Base-by-base conservation (phyloP, 768 basidiomycete genomes). In the Lactarius sp. region DNA sequence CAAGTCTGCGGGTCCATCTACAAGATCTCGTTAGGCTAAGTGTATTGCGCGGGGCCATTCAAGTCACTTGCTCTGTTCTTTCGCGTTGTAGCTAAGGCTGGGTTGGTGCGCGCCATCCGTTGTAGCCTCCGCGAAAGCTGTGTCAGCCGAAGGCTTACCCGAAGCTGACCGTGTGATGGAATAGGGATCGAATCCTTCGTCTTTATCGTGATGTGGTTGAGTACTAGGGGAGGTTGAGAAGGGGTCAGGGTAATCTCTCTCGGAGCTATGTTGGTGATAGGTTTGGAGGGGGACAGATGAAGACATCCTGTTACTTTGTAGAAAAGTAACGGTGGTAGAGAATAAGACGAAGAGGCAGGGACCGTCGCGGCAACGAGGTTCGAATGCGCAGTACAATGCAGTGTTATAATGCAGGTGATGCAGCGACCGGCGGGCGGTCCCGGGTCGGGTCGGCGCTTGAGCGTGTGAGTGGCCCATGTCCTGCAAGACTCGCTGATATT, bases 271-370 rank as follows among this genome's bases (percentile, higher is more conserved):
- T 6, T 44, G 63, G 18, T 47, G 18, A 49, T 66, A 64, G 16
- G 61, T 0, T 33, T 10, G 49, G 44, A 56, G 52, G 22, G 52
- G 54, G 3, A 56, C 50, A 13, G 59, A 33, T 56, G 59, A 66
- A 37, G 70, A 79, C 73, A 80, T 78, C 64, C 66, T 73, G 75
- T 77, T 75, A 74, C 75, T 77, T 74, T 75, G n/a, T 70, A 73
- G 64, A 70, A 66, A 31, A 62, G 56, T 62, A 55, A 68, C 69
- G 69, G 58, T 59, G 52, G 66, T 65, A 14, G 44, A 16, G 31
- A 42, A 56, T 61, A 27, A 59, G 37, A 52, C 56, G 60, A 51
- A 56, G 16, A 12, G 14, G 13, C 16, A 41, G 52, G 13, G 50
- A 41, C 36, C 13, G 16, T 33, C 20, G 41, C 34, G 34, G 2